Evolutionary conservation across 192 early-diverging fungal species (phyloP).

Genomic region (Linnemannia schmuckeri): DNA sequence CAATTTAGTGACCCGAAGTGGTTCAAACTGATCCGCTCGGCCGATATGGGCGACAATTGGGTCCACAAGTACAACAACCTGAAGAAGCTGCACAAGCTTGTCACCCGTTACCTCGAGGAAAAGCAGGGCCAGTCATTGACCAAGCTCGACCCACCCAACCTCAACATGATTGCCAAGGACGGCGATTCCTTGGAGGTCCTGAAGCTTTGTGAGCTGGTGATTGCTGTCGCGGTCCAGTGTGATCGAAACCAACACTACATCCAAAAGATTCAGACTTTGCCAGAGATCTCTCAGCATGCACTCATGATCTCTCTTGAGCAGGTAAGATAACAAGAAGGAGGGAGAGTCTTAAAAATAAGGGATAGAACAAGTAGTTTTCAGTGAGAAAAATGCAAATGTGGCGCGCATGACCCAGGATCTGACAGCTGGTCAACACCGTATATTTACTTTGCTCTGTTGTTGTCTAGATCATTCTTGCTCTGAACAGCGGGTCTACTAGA

Average conservation of each 20-base stretch:
- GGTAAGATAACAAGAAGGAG: slow-evolving; percentile 55
- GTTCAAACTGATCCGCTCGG: slow-evolving; percentile 85
- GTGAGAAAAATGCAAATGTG: background rate
- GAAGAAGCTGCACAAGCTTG: slow-evolving; percentile 89
- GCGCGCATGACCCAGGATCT: slow-evolving; percentile 2
- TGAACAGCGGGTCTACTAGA: slow-evolving; percentile 33
- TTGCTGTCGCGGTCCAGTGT: slow-evolving; percentile 90
- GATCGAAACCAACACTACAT: slow-evolving; percentile 88
- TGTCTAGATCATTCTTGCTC: slow-evolving; percentile 35
- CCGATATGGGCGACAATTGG: slow-evolving; percentile 93
- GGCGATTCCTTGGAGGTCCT: slow-evolving; percentile 77
- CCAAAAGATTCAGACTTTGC: slow-evolving; percentile 83
- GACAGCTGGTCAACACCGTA: slow-evolving; percentile 5
- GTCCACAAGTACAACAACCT: slow-evolving; percentile 93
- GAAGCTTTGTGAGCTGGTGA: slow-evolving; percentile 85
- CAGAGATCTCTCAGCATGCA: slow-evolving; percentile 78
- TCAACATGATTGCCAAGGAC: slow-evolving; percentile 89
- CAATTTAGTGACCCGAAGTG: slow-evolving; percentile 83
- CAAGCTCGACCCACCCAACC: slow-evolving; percentile 76
- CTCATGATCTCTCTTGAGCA: slow-evolving; percentile 94
- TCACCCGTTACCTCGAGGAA: slow-evolving; percentile 90
- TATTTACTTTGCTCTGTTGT: slow-evolving; percentile 11
- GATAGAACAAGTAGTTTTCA: background rate
- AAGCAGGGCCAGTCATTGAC: slow-evolving; percentile 78
- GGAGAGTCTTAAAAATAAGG: background rate